Conservation (phyloP, 192 early-diverging fungal genomes). For the Umbelopsis sp. region DNA sequence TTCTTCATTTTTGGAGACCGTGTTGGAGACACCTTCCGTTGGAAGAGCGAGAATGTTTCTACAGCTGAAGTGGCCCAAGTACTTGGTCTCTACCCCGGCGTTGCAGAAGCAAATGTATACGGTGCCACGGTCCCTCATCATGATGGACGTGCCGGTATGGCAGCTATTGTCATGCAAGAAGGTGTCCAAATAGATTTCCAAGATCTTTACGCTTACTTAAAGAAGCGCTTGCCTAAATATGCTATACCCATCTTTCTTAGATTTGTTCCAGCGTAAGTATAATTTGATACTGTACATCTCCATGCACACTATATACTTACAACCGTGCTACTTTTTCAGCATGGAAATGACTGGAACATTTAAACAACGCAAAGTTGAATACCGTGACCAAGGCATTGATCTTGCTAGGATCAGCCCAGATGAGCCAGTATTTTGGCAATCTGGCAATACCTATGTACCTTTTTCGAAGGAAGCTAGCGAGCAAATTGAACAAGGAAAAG, state of each 20-base stretch:
- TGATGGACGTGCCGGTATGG: constrained; percentile 72
- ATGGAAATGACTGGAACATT: constrained; percentile 58
- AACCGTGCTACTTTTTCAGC: background rate
- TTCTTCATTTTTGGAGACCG: constrained; percentile 71
- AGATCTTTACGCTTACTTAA: constrained; percentile 39
- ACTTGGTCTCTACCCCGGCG: constrained; percentile 50
- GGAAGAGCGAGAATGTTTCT: constrained; percentile 68
- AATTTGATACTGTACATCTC: background rate
- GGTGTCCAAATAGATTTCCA: constrained; percentile 39
- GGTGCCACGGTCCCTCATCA: constrained; percentile 59
- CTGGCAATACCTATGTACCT: constrained; percentile 45
- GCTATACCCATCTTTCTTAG: constrained; percentile 69
- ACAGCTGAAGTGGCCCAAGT: constrained; percentile 65
- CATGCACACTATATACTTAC: background rate
- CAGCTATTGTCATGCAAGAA: constrained; percentile 55
- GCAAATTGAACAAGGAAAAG: constrained; percentile 26
- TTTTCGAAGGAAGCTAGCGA: constrained; percentile 36
- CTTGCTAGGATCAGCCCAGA: constrained; percentile 32
- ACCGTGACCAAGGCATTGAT: constrained; percentile 50
- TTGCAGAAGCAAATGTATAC: constrained; percentile 66
- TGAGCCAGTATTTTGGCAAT: constrained; percentile 47
- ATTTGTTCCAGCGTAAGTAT: constrained; percentile 45
- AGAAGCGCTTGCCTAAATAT: constrained; percentile 56
- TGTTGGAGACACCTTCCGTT: constrained; percentile 72
- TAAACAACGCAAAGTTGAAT: constrained; percentile 54